Base-by-base conservation (phyloP, 169 alveolate genomes). In the Hammondia hammondi region DNA sequence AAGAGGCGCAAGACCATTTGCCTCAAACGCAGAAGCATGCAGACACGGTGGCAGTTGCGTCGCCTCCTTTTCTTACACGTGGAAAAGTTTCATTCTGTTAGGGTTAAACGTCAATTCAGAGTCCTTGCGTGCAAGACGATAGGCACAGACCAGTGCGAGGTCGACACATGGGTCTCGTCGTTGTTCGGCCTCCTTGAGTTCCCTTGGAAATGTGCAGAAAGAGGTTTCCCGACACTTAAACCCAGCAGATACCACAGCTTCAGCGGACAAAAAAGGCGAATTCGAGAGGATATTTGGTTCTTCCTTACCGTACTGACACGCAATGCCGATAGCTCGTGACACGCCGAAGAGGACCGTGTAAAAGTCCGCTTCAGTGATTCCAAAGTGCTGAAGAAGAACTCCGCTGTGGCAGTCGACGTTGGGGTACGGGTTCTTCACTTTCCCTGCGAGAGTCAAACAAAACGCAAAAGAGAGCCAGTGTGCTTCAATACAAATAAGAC, bases 351-450 rank as follows among this genome's bases (percentile, higher is more conserved):
- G 96, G 17, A 98, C 99, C 27, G 99, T 99, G 96, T 98, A 99
- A 95, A 95, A 98, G 85, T 98, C 98, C 84, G 98, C 98, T 94
- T 98, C 98, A 24, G 92, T 97, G 37, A 99, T 81, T 6, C 99
- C 99, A 95, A 96, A 98, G 94, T 98, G 98, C 93, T 97, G 96
- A 88, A 99, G 96, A 61, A 99, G 96, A 39, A 98, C 98, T 48
- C 99, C 99, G 52, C 99, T 97, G 93, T 98, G 98, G 94, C 99
- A 99, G 97, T 99, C 99, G 71, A 99, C 99, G 96, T 98, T 99
- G 43, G 99, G 99, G 96, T 97, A 98, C 27, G 99, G 99, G 96
- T 98, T 98, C 96, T 97, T 95, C 48, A 99, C 98, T 96, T 98
- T 98, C 37, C 95, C 95, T 93, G 71, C 24, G 35, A 21, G 81